Evolutionary conservation across 768 basidiomycete species (phyloP).

Genomic region (Mycena galopus): DNA sequence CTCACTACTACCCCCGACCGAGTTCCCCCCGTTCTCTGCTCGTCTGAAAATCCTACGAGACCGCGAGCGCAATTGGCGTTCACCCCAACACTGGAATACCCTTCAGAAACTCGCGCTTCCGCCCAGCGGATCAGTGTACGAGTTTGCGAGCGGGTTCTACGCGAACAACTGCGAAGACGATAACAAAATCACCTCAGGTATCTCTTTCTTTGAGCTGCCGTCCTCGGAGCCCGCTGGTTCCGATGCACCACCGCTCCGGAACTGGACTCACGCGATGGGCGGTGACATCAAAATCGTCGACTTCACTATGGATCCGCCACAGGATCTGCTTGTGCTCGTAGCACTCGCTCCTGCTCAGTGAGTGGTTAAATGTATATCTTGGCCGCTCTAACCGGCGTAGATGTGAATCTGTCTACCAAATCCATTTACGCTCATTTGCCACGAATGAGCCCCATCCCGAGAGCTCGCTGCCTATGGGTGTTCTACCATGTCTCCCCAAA

Average conservation of each 20-base stretch:
- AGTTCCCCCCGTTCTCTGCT: conserved; percentile 50
- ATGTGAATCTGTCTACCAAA: conserved; percentile 58
- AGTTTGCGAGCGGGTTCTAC: conserved; percentile 65
- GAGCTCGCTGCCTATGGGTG: conserved; percentile 49
- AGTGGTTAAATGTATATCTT: conserved; percentile 34
- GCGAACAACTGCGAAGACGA: conserved; percentile 63
- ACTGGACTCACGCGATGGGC: conserved; percentile 60
- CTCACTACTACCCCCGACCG: conserved; percentile 48
- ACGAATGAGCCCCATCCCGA: conserved; percentile 65
- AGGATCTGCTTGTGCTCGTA: conserved; percentile 67
- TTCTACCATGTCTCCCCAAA: conserved; percentile 55
- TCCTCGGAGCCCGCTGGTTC: conserved; percentile 49
- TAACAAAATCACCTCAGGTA: conserved; percentile 54
- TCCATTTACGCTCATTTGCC: conserved; percentile 64
- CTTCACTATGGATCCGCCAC: conserved; percentile 69
- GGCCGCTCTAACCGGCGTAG: conserved; percentile 42
- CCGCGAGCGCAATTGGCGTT: conserved; percentile 64
- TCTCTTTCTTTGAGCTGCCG: conserved; percentile 66
- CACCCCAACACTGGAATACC: conserved; percentile 53
- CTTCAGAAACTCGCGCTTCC: conserved; percentile 53
- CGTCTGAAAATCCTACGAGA: conserved; percentile 56
- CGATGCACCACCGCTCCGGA: conserved; percentile 39
- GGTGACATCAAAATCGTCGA: conserved; percentile 62
- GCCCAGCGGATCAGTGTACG: conserved; percentile 62
- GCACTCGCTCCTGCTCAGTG: conserved; percentile 57